phyloP scores from a whole-genome alignment of 768 basidiomycete genomes.

The Hericium rajendrae region DNA sequence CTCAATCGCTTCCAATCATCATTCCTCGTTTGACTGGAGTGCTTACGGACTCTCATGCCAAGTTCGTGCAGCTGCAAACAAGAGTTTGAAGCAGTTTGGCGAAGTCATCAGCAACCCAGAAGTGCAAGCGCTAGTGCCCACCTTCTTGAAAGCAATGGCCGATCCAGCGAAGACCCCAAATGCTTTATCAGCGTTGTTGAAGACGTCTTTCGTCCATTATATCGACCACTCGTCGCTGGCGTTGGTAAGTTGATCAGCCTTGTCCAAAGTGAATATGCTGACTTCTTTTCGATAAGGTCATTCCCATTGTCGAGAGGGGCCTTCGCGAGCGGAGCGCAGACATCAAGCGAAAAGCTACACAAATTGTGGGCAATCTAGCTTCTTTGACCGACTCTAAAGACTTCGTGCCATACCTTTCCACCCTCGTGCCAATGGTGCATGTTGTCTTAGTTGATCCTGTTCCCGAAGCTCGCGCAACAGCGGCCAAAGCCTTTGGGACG shows the following conservation, averaged over 20 bases:
- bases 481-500: conserved; percentile 91
- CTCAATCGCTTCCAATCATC: conserved; percentile 89
- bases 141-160: conserved; percentile 88
- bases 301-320: conserved; percentile 92
- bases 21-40: conserved; percentile 94
- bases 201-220: conserved; percentile 96
- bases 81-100: conserved; percentile 93
- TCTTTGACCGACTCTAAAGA: conserved; percentile 85
- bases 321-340: conserved; percentile 87
- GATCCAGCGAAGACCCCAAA: conserved; percentile 87
- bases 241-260: conserved; percentile 42
- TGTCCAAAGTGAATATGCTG: background rate
- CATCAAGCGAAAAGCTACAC: conserved; percentile 89
- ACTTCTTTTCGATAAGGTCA: conserved; percentile 41
- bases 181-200: conserved; percentile 78
- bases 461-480: conserved; percentile 94
- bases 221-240: conserved; percentile 96
- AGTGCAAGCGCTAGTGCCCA: conserved; percentile 82
- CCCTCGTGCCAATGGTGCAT: conserved; percentile 85
- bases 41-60: conserved; percentile 97
- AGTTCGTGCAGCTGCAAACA: conserved; percentile 87
- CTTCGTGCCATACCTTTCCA: conserved; percentile 88
- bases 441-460: conserved; percentile 92
- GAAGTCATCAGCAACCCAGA: conserved; percentile 98
- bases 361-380: conserved; percentile 96